Conservation (phyloP, 208 protist genomes). For the Wallacemonas sp. region DNA sequence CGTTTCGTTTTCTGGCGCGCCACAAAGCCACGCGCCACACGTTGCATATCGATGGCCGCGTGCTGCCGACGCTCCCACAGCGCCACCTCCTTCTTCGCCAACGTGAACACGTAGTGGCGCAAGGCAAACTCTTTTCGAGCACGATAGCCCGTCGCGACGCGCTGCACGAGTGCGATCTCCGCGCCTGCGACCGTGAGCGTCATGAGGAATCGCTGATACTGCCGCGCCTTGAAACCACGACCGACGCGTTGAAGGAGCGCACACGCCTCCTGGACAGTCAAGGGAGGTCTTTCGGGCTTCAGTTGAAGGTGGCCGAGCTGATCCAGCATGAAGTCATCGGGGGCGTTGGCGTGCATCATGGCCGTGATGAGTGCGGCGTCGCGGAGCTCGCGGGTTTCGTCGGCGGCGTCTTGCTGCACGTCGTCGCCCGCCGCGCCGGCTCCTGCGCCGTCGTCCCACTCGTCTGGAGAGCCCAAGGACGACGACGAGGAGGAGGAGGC, state of each 20-base stretch:
- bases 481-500: background rate
- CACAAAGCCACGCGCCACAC: constrained; percentile 48
- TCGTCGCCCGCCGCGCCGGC: no score
- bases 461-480: background rate
- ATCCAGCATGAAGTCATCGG: constrained; percentile 6
- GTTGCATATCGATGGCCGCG: constrained; percentile 41
- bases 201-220: constrained; percentile 38
- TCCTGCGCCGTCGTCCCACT: background rate
- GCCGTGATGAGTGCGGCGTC: background rate
- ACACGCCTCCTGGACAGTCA: constrained; percentile 21
- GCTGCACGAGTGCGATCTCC: constrained; percentile 44
- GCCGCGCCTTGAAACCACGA: constrained; percentile 39
- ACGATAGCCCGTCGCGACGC: constrained; percentile 37
- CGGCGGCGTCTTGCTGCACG: background rate
- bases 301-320: constrained; percentile 6
- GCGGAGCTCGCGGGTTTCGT: background rate
- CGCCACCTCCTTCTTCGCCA: constrained; percentile 28
- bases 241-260: constrained; percentile 42
- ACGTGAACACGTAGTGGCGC: constrained; percentile 24
- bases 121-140: constrained; percentile 30
- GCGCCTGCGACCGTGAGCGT: constrained; percentile 31
- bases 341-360: background rate
- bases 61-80: constrained; percentile 43
- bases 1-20: constrained; percentile 41
- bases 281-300: constrained; percentile 4